Conservation (phyloP, 1,139 yeast genomes). For the Suhomyces terraborum region DNA sequence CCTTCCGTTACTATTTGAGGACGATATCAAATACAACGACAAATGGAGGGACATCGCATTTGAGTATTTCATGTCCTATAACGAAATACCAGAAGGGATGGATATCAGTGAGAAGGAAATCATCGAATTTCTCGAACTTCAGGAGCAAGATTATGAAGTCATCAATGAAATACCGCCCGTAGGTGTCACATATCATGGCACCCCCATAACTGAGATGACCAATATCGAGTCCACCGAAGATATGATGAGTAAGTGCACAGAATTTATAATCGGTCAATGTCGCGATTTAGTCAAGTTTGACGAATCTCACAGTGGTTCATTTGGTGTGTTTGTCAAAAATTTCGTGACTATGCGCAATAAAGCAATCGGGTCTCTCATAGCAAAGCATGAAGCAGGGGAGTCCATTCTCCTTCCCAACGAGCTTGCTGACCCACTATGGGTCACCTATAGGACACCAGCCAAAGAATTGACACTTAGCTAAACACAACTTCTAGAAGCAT, state of each 20-base stretch:
- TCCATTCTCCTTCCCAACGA: slow-evolving; percentile 5
- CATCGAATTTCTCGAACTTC: slow-evolving; percentile 16
- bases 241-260: slow-evolving; percentile 5
- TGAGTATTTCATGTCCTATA: slow-evolving; percentile 9
- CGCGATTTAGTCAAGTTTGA: neutral
- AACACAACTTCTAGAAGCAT: neutral
- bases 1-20: slow-evolving; percentile 21
- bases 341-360: slow-evolving; percentile 1
- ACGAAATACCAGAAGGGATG: slow-evolving; percentile 15
- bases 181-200: slow-evolving; percentile 20
- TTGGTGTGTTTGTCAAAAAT: slow-evolving; percentile 2
- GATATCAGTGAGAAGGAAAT: slow-evolving; percentile 17
- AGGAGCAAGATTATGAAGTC: slow-evolving; percentile 18
- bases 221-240: slow-evolving; percentile 2
- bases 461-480: slow-evolving; percentile 5
- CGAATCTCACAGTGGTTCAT: slow-evolving; percentile 1
- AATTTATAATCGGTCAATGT: slow-evolving; percentile 7
- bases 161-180: slow-evolving; percentile 20
- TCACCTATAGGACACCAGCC: slow-evolving; percentile 3
- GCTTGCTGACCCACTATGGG: slow-evolving; percentile 6
- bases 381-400: slow-evolving; percentile 4
- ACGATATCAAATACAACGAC: slow-evolving; percentile 20
- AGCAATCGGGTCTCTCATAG: slow-evolving; percentile 3
- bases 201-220: slow-evolving; percentile 12
- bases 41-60: slow-evolving; percentile 18